Percentiles rank a stretch among this genome's conserved stretches.
Evolutionary conservation across 2,329 filamentous ascomycete genomes (phyloP).

Genomic region (Aureobasidium sp.): DNA sequence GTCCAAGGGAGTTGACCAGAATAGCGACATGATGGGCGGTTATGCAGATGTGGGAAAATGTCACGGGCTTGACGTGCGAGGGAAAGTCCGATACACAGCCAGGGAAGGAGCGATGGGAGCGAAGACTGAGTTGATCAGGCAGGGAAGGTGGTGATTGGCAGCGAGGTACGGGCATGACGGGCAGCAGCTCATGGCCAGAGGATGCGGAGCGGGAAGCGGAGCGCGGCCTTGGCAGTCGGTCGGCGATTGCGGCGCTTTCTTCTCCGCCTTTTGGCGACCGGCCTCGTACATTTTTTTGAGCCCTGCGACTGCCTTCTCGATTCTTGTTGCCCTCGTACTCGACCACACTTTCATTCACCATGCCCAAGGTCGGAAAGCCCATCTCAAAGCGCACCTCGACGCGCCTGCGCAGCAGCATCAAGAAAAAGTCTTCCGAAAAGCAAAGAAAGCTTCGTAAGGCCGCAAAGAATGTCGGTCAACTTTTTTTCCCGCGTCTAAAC

Average conservation of each 20-base stretch:
- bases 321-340: not conserved
- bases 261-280: not conserved
- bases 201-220: not conserved
- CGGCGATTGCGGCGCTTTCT: slow-evolving; percentile 1
- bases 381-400: slow-evolving; percentile 88
- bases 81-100: not conserved
- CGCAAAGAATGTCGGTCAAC: slow-evolving; percentile 64
- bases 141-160: not conserved
- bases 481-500: not conserved
- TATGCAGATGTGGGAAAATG: not conserved
- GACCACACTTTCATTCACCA: slow-evolving; percentile 1
- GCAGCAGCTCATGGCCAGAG: not conserved
- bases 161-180: not conserved
- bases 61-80: too few relatives aligned
- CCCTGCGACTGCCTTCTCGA: not conserved
- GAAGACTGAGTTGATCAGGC: not conserved
- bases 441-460: slow-evolving; percentile 83
- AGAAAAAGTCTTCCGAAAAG: slow-evolving; percentile 85
- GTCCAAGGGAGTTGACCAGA: slow-evolving; percentile 96
- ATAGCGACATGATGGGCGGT: slow-evolving; percentile 69
- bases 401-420: slow-evolving; percentile 89
- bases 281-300: slow-evolving; percentile 15
- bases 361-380: slow-evolving; percentile 48
- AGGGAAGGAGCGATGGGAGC: not conserved
- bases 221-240: not conserved